Conservation (phyloP, 2,329 filamentous ascomycete species). For the Fusarium mangiferae region DNA sequence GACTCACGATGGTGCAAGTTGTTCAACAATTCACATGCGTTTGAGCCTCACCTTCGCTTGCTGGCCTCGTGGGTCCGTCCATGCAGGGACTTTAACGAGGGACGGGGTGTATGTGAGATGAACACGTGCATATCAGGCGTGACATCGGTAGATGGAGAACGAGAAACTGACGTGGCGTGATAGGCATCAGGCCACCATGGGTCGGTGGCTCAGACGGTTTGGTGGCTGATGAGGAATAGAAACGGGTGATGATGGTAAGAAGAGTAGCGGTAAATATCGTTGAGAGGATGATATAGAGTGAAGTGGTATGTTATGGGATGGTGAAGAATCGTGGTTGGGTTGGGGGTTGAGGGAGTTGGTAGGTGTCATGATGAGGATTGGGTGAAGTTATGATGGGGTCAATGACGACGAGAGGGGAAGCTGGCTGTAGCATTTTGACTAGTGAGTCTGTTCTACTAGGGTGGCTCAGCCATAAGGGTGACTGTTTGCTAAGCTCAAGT, state of each 20-base stretch:
- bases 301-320: not conserved
- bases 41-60: slow-evolving; percentile 5
- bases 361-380: too few relatives aligned
- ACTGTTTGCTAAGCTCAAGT: too few relatives aligned
- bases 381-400: too few relatives aligned
- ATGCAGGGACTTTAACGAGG: slow-evolving; percentile 16
- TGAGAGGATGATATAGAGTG: not conserved
- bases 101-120: not conserved
- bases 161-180: slow-evolving; percentile 30
- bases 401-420: too few relatives aligned
- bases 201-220: slow-evolving; percentile 37
- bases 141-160: slow-evolving; percentile 9
- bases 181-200: slow-evolving; percentile 39
- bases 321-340: too few relatives aligned
- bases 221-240: slow-evolving; percentile 20
- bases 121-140: slow-evolving; percentile 29
- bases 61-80: slow-evolving; percentile 9
- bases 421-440: too few relatives aligned
- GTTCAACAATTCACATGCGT: not conserved
- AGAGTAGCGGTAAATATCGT: not conserved
- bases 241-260: slow-evolving; percentile 20
- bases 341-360: too few relatives aligned
- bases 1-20: not conserved
- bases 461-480: too few relatives aligned
- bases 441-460: too few relatives aligned